These are phyloP conservation scores for Sequoia sempervirens DNA, from an alignment of 75 land plant species.

Conservation along the genomic window DNA sequence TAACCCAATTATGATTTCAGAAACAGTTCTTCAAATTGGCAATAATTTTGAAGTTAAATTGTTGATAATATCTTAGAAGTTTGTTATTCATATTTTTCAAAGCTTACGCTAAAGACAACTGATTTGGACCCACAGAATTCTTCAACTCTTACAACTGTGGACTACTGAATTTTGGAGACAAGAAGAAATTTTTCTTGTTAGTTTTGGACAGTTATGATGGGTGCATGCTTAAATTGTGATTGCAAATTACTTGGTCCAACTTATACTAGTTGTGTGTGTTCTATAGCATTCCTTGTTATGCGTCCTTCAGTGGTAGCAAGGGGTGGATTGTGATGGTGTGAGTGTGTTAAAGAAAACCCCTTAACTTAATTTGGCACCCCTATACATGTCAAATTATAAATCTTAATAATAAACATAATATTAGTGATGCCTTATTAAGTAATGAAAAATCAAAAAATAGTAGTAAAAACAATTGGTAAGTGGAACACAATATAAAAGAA, in stretches of 20 bases:
- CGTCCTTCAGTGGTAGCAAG: too few relatives aligned
- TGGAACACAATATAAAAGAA: too few relatives aligned
- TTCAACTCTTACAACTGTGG: background rate
- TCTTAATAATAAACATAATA: too few relatives aligned
- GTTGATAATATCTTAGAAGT: background rate
- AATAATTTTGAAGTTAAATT: background rate
- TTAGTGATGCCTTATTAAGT: too few relatives aligned
- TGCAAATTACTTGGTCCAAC: background rate
- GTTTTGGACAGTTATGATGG: background rate
- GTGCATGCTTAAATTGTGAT: background rate
- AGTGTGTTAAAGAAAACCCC: too few relatives aligned
- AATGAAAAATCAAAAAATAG: too few relatives aligned
- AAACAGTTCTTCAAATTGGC: background rate
- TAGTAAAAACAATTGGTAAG: too few relatives aligned
- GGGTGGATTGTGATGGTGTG: too few relatives aligned
- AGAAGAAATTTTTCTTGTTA: background rate
- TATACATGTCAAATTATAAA: too few relatives aligned
- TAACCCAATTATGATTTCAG: background rate
- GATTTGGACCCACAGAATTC: background rate
- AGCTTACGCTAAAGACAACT: background rate
- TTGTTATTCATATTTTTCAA: background rate
- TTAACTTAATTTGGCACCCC: too few relatives aligned
- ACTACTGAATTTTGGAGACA: background rate
- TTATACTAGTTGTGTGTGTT: background rate
- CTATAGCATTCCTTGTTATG: background rate